These are phyloP conservation scores for Backusella australiensis DNA, from an alignment of 192 early-diverging fungal species.

Conservation along the genomic window DNA sequence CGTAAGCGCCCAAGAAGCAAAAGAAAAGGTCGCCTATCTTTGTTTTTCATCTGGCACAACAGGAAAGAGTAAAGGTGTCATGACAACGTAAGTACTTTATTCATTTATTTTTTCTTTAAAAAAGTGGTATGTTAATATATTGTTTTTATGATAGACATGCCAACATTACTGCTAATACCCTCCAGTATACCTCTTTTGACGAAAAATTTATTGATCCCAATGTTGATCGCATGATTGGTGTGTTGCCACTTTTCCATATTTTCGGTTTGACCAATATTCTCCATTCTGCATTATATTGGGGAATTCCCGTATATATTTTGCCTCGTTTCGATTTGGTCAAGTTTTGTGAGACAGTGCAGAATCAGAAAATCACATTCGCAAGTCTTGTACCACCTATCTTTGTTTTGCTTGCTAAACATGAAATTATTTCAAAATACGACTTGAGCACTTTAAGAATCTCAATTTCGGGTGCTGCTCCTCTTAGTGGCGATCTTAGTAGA, in stretches of 20 bases:
- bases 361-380: constrained; percentile 66
- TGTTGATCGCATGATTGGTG: constrained; percentile 22
- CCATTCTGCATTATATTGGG: constrained; percentile 20
- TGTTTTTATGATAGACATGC: constrained; percentile 16
- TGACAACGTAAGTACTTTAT: constrained; percentile 28
- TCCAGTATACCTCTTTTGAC: constrained; percentile 11
- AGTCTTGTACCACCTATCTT: constrained; percentile 81
- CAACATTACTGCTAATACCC: constrained; percentile 32
- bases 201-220: background rate
- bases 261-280: constrained; percentile 23
- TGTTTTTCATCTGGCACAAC: constrained; percentile 34
- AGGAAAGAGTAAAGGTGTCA: constrained; percentile 32
- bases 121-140: background rate
- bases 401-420: constrained; percentile 64
- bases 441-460: constrained; percentile 49
- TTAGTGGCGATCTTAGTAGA: constrained; percentile 47
- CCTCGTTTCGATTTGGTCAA: constrained; percentile 57
- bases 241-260: constrained; percentile 37
- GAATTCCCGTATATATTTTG: constrained; percentile 49
- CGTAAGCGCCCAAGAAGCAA: constrained; percentile 21
- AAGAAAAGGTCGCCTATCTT: constrained; percentile 20
- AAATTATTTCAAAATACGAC: constrained; percentile 61
- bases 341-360: constrained; percentile 70
- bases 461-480: constrained; percentile 67
- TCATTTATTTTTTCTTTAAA: background rate